Evolutionary conservation across 2,329 filamentous ascomycete genomes (phyloP), one percentile per base, ranked within the genome.

Genomic region (Mycosphaerella arachidis): DNA sequence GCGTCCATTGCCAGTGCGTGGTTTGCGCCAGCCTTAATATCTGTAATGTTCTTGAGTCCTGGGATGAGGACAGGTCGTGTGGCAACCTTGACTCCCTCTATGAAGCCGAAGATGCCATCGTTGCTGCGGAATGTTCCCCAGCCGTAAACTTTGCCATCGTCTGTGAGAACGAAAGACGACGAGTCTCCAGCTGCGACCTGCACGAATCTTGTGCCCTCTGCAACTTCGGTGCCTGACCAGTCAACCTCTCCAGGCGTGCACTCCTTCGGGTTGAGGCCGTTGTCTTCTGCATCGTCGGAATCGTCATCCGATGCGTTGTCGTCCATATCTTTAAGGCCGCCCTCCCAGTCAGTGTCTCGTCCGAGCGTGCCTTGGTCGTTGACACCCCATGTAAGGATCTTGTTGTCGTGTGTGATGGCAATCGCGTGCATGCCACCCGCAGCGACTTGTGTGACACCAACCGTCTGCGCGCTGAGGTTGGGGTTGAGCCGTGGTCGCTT

Each of bases 281-380:
- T 82, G 63, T 86, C 85, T 13, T 82, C 81, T 51, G 79, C 78
- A 8, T 79, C 81, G 58, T 83, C 68, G 31, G 81, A 81, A 48
- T 81, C 79, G n/a, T 79, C 81, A 8, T 81, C 82, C 20, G 84
- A 84, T 13, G 80, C 79, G 56, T 85, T 82, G 12, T 76, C 78
- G 45, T 79, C 78, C 53, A 82, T 77, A 59, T 83, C 81, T 64
- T 78, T 79, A 68, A 82, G 75, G 56, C 85, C 85, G 53, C 87
- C 87, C 1, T 87, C 84, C 81, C 86, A 88, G 12, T 77, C 77
- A 3, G 89, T 92, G 71, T 90, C 84, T 70, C 91, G 82, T 46
- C 91, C 91, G 40, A 95, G 82, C 8, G 91, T 89, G 63, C 89
- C 88, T 70, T 92, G 86, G 71, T 95, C 91, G 72, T 94, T 94